Evolutionary conservation across 495 filamentous ascomycete species (phyloP).

Genomic region (Beverwykella pulmonaria): DNA sequence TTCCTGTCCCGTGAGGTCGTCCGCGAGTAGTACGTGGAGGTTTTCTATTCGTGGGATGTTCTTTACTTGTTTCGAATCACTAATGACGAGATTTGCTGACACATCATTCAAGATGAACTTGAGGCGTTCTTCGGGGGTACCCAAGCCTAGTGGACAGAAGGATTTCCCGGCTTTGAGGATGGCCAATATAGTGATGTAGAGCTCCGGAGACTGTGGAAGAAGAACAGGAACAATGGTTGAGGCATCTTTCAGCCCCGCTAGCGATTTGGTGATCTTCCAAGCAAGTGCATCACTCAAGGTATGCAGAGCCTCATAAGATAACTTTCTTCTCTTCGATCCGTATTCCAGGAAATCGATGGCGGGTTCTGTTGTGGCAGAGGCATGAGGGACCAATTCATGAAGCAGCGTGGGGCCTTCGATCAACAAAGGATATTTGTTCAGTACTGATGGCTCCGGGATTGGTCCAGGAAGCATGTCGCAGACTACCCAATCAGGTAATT

Average conservation of each 20-base stretch:
- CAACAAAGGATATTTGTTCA: conserved; percentile 59
- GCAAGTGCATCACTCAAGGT: conserved; percentile 50
- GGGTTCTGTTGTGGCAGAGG: conserved; percentile 25
- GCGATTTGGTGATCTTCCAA: conserved; percentile 10
- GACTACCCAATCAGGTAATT: conserved; percentile 13
- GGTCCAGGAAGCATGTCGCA: conserved; percentile 30
- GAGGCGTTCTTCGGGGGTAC: conserved; percentile 71
- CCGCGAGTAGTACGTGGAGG: conserved; percentile 21
- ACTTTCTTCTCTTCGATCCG: conserved; percentile 47
- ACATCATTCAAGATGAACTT: conserved; percentile 74
- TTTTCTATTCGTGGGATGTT: conserved; percentile 16
- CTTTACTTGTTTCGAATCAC: conserved; percentile 16
- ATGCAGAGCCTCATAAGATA: conserved; percentile 66
- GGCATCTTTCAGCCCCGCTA: conserved; percentile 17
- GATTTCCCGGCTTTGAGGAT: conserved; percentile 76
- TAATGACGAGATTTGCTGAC: conserved; percentile 44
- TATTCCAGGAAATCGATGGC: conserved; percentile 65
- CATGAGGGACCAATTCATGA: conserved; percentile 61
- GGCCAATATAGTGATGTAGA: conserved; percentile 73
- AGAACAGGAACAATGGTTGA: conserved; percentile 67
- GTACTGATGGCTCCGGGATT: conserved; percentile 54
- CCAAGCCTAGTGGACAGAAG: conserved; percentile 76
- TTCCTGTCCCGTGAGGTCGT: neutral
- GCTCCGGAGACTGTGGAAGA: conserved; percentile 66
- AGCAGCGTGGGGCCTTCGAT: conserved; percentile 65